Evolutionary conservation across 306 rosid species (phyloP).

Genomic region (Echinosophora koreensis): DNA sequence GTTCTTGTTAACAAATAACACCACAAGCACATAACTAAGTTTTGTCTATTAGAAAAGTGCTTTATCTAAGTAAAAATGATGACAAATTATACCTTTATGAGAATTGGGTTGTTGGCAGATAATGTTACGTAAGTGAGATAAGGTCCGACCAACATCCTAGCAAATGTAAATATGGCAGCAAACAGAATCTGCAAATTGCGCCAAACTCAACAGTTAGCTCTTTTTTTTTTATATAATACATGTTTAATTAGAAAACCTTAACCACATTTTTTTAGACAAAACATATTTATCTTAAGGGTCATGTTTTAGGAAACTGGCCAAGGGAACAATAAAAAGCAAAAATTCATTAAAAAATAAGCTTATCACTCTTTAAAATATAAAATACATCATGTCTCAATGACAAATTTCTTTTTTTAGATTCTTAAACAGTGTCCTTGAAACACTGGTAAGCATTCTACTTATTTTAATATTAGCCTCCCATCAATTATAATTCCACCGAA

Average conservation of each 20-base stretch:
- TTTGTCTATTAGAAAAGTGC: no score
- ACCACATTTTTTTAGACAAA: not conserved
- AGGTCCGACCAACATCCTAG: constrained; percentile 83
- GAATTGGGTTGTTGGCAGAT: constrained; percentile 66
- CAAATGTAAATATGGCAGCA: constrained; percentile 79
- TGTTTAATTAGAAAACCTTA: not conserved
- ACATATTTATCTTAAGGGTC: no score
- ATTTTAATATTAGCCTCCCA: not conserved
- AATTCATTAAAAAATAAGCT: no score
- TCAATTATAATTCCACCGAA: not conserved
- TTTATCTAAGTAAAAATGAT: not conserved
- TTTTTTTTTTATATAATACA: not conserved
- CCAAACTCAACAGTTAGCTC: constrained; percentile 24
- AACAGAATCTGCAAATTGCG: constrained; percentile 62
- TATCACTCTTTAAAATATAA: no score
- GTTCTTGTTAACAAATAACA: no score
- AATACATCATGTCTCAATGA: no score
- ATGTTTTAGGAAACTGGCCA: no score
- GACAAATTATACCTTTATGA: constrained; percentile 68
- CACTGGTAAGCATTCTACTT: no score
- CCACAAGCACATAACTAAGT: no score
- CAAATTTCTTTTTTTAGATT: no score
- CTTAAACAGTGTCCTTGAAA: no score
- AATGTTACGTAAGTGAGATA: constrained; percentile 67
- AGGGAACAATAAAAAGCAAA: no score